These are phyloP conservation scores for Hypoxylon perforatum DNA, from an alignment of 495 filamentous ascomycete genomes.

Conservation along the genomic window DNA sequence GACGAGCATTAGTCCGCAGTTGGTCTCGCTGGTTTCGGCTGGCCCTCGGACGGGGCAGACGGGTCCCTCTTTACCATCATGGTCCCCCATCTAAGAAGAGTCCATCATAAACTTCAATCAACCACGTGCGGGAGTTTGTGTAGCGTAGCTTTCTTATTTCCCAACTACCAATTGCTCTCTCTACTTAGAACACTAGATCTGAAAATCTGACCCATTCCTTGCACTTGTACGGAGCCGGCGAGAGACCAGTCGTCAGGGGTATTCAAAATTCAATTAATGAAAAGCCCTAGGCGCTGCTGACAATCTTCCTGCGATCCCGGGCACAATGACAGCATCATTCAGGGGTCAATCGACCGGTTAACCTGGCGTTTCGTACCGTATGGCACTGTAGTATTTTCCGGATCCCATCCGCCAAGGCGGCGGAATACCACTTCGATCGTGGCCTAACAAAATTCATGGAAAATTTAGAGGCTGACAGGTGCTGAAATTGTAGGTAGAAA, in stretches of 20 bases:
- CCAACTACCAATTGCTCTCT: not conserved
- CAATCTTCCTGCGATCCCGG: slow-evolving; percentile 21
- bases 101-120: slow-evolving; percentile 16
- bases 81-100: not conserved
- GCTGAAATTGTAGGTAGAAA: slow-evolving; percentile 2
- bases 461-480: not conserved
- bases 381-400: not conserved
- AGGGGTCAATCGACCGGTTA: slow-evolving; percentile 16
- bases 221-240: slow-evolving; percentile 20
- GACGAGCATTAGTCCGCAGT: slow-evolving; percentile 25
- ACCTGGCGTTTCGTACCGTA: not conserved
- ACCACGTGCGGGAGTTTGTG: slow-evolving; percentile 3
- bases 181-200: slow-evolving; percentile 22
- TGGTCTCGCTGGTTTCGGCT: slow-evolving; percentile 14
- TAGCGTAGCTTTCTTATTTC: slow-evolving; percentile 1
- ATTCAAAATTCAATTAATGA: slow-evolving; percentile 24
- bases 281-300: slow-evolving; percentile 22
- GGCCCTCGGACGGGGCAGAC: not conserved
- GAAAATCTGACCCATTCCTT: slow-evolving; percentile 34
- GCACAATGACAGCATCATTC: slow-evolving; percentile 32
- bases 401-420: not conserved
- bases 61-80: slow-evolving; percentile 6
- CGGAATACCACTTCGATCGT: not conserved
- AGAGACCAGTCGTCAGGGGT: slow-evolving; percentile 2
- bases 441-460: not conserved